These are phyloP conservation scores for Aspergillus nidulans DNA, from an alignment of 495 filamentous ascomycete species.

Conservation along the genomic window DNA sequence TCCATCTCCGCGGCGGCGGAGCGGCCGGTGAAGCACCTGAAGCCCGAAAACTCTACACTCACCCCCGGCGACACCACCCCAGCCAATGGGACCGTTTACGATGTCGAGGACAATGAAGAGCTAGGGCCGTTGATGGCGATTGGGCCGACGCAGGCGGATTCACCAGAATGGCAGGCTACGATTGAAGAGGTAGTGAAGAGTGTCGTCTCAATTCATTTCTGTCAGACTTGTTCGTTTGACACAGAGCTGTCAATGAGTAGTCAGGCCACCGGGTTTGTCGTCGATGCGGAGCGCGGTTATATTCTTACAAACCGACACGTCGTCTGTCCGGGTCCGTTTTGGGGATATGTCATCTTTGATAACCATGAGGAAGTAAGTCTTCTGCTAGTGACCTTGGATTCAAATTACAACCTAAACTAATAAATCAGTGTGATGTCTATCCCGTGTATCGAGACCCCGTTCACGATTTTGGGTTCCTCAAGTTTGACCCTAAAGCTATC, in stretches of 20 bases:
- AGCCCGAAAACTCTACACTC: slow-evolving; percentile 39
- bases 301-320: slow-evolving; percentile 92
- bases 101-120: slow-evolving; percentile 47
- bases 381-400: neutral
- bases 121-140: slow-evolving; percentile 34
- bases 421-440: slow-evolving; percentile 76
- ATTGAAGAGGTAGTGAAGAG: slow-evolving; percentile 90
- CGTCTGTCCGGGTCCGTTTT: slow-evolving; percentile 94
- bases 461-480: slow-evolving; percentile 95
- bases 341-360: slow-evolving; percentile 96
- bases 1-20: slow-evolving; percentile 44
- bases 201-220: slow-evolving; percentile 97
- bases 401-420: neutral
- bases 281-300: slow-evolving; percentile 90
- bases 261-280: slow-evolving; percentile 96
- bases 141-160: slow-evolving; percentile 62
- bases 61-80: slow-evolving; percentile 43
- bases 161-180: slow-evolving; percentile 93
- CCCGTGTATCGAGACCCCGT: slow-evolving; percentile 99
- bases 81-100: slow-evolving; percentile 45
- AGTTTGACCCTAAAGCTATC: slow-evolving; percentile 91
- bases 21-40: slow-evolving; percentile 55
- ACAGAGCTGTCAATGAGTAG: slow-evolving; percentile 89
- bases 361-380: slow-evolving; percentile 80
- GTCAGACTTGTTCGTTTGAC: slow-evolving; percentile 97